Evolutionary conservation across 352 stramenopile species (phyloP), one percentile per base, ranked within the genome.

Genomic region (Phytophthora tentaculata): DNA sequence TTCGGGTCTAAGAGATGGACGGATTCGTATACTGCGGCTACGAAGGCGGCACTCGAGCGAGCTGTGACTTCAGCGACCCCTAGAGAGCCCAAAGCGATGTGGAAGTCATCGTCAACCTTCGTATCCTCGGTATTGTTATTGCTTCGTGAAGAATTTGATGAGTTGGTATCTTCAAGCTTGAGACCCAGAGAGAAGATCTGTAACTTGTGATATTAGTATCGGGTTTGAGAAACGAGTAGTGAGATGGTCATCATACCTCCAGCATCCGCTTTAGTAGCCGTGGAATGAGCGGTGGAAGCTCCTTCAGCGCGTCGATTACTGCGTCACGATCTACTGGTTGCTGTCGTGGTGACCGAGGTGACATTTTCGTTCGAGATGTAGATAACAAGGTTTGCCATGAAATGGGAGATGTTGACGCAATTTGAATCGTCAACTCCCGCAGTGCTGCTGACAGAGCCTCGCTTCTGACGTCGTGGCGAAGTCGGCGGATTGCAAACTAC

Each of bases 401-500:
- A 14, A 88, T 20, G 2, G 77, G 79, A 26, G 71, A 32, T 17
- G 75, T 41, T n/a, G 76, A 58, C 6, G 77, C 73, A n/a, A 90
- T 47, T 28, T 90, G 73, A 20, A 68, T 47, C 3, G 63, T 45
- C 5, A 87, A 26, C 2, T 80, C 58, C 2, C 77, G 77, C 8
- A 90, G 59, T 8, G 57, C 32, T 17, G 51, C 43, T 19, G 61
- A 58, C 32, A 77, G 17, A 60, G 5, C 4, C 19, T 75, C 63
- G 14, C n/a, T 69, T 29, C 57, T 63, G 0, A 22, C 43, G 0
- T 80, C 71, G 43, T 81, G 59, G 32, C 71, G 73, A 43, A 90
- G 61, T 19, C 80, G 71, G 1, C 82, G 80, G 39, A 90, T 64
- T 7, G 78, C 82, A 20, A 79, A 81, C 82, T 90, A 32, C 13